Percentiles rank a stretch among this genome's conserved stretches.
These are phyloP conservation scores for Suhomyces kilbournensis DNA, from an alignment of 805 yeast genomes.

Conservation along the genomic window DNA sequence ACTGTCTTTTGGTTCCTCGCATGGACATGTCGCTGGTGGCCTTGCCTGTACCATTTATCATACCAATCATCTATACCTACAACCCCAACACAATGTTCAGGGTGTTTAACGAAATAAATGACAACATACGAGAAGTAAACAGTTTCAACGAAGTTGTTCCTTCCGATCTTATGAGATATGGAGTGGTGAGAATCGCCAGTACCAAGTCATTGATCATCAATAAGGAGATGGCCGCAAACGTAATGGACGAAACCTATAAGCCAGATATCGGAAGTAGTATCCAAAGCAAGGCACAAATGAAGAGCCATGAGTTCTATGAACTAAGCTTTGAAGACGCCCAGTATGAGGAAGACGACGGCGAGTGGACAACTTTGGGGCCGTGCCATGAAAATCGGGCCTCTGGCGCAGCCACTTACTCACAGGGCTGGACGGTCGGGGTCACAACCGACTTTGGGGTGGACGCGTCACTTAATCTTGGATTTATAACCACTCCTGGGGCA, in stretches of 20 bases:
- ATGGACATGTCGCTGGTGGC: not conserved
- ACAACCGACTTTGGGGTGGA: not conserved
- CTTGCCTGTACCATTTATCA: not conserved
- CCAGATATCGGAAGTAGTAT: not conserved
- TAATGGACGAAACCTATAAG: not conserved
- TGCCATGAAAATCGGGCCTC: conserved; percentile 4
- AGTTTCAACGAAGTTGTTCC: conserved; percentile 15
- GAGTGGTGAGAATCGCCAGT: conserved; percentile 8
- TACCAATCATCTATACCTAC: not conserved
- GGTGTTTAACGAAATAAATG: conserved; percentile 52
- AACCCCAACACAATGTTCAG: conserved; percentile 34
- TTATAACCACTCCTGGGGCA: not conserved
- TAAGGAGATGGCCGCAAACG: conserved; percentile 1
- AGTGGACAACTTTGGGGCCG: conserved; percentile 9
- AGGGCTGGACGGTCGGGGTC: conserved; percentile 5
- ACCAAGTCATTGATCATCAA: conserved; percentile 5
- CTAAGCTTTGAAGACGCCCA: not conserved
- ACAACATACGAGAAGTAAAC: not conserved
- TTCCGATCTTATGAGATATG: conserved; percentile 42
- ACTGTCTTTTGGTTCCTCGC: not conserved
- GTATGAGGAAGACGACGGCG: not conserved
- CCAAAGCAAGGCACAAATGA: not conserved
- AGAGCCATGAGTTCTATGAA: not conserved
- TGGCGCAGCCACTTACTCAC: conserved; percentile 4
- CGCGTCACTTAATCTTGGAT: not conserved